Percentiles rank a stretch among this genome's conserved stretches.
Evolutionary conservation across 2,329 filamentous ascomycete species (phyloP).

Genomic region (Ceratocystiopsis brevicomis): DNA sequence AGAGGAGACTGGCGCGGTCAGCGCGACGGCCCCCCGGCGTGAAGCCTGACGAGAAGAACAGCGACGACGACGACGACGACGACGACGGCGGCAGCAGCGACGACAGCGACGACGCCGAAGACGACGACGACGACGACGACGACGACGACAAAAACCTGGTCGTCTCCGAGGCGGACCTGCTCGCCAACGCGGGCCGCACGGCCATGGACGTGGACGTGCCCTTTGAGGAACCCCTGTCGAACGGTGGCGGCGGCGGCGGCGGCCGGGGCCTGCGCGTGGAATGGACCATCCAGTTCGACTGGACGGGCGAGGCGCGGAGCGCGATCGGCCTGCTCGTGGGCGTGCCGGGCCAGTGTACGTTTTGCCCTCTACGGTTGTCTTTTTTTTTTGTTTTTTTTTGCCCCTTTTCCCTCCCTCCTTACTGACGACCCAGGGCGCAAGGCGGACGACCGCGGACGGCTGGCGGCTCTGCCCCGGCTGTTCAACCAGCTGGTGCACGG

Average conservation of each 20-base stretch:
- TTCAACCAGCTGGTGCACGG: conserved; percentile 40
- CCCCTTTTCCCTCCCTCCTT: neutral
- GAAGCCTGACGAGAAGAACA: neutral
- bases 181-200: conserved; percentile 35
- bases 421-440: conserved; percentile 32
- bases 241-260: conserved; percentile 3
- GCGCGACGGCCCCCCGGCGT: neutral
- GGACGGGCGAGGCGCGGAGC: conserved; percentile 52
- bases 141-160: conserved; percentile 4
- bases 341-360: conserved; percentile 45
- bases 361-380: conserved; percentile 20
- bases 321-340: conserved; percentile 33
- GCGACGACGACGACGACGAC: conserved; percentile 3
- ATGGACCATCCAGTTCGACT: conserved; percentile 50
- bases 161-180: conserved; percentile 25
- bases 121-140: conserved; percentile 9
- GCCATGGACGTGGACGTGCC: conserved; percentile 29
- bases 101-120: conserved; percentile 11
- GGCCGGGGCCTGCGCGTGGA: conserved; percentile 29
- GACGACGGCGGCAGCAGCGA: conserved; percentile 6
- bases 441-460: conserved; percentile 33
- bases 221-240: conserved; percentile 13
- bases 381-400: neutral
- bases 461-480: conserved; percentile 38
- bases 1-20: neutral